Conservation (phyloP, 345 rosid genomes). For the Microthlaspi erraticum region DNA sequence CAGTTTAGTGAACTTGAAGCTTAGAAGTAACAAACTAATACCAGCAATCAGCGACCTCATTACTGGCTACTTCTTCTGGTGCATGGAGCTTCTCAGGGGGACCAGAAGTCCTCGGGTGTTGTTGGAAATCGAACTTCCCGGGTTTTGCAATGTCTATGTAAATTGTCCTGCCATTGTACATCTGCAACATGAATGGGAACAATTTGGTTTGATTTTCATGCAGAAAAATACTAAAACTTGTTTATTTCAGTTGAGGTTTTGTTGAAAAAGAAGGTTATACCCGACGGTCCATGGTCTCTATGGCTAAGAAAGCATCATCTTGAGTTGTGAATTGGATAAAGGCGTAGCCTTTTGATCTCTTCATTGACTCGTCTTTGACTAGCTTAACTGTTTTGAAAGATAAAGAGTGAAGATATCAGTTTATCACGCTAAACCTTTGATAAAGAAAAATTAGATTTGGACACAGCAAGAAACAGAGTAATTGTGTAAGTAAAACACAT, state of each 20-base stretch:
- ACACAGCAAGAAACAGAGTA: slow-evolving; percentile 1
- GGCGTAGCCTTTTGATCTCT: slow-evolving; percentile 69
- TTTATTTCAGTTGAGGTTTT: not conserved
- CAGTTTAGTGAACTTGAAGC: not conserved
- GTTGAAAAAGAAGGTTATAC: slow-evolving; percentile 43
- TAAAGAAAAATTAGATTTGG: not conserved
- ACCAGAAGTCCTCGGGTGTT: slow-evolving; percentile 61
- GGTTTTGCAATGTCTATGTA: slow-evolving; percentile 78
- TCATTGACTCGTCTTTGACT: slow-evolving; percentile 56
- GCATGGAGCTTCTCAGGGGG: slow-evolving; percentile 59
- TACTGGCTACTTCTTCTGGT: slow-evolving; percentile 31
- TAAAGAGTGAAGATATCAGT: slow-evolving; percentile 22
- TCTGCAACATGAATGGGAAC: slow-evolving; percentile 43
- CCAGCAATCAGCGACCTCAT: slow-evolving; percentile 74
- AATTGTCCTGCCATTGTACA: slow-evolving; percentile 71
- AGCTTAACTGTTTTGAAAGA: slow-evolving; percentile 59
- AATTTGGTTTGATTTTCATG: not conserved
- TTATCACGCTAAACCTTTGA: slow-evolving; percentile 37
- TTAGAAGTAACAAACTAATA: slow-evolving; percentile 52
- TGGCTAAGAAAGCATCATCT: slow-evolving; percentile 73
- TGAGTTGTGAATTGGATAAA: slow-evolving; percentile 71
- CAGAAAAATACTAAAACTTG: slow-evolving; percentile 1
- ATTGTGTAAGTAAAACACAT: slow-evolving; percentile 2
- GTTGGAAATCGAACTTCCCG: slow-evolving; percentile 52
- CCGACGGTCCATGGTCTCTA: slow-evolving; percentile 84